Percentiles rank a stretch among this genome's conserved stretches.
Conservation (phyloP, 495 filamentous ascomycete species). For the Xeromyces bisporus region DNA sequence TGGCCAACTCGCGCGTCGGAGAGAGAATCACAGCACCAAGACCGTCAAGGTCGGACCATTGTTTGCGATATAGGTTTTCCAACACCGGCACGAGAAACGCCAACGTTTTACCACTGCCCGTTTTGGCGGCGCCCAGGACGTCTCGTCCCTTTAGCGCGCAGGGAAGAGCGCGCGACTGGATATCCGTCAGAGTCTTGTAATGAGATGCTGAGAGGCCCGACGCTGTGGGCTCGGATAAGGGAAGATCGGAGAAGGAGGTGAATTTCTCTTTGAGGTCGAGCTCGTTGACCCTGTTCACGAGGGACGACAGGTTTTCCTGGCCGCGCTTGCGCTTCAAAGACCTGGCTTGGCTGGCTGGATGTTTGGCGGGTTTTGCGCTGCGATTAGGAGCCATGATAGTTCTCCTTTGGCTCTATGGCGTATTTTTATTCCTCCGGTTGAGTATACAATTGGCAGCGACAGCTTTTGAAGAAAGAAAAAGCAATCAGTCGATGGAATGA, state of each 20-base stretch:
- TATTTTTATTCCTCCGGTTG: background rate
- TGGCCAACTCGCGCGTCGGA: slow-evolving; percentile 85
- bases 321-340: slow-evolving; percentile 48
- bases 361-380: slow-evolving; percentile 11
- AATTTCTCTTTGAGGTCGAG: slow-evolving; percentile 32
- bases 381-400: slow-evolving; percentile 11
- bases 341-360: slow-evolving; percentile 11
- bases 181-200: slow-evolving; percentile 79
- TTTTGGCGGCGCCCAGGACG: slow-evolving; percentile 90
- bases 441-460: too few species aligned
- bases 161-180: slow-evolving; percentile 75
- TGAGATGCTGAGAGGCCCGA: slow-evolving; percentile 70
- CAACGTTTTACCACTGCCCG: slow-evolving; percentile 89
- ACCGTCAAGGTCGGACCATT: slow-evolving; percentile 83
- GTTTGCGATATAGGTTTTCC: slow-evolving; percentile 81
- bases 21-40: slow-evolving; percentile 85
- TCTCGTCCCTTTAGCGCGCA: slow-evolving; percentile 74
- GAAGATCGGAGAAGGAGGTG: slow-evolving; percentile 56
- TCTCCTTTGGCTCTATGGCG: too few species aligned
- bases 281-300: slow-evolving; percentile 31
- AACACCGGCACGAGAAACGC: slow-evolving; percentile 85
- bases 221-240: slow-evolving; percentile 70
- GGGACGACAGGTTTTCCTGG: slow-evolving; percentile 26
- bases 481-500: too few species aligned
- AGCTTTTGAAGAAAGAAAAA: too few species aligned